These are phyloP conservation scores for Rhizopogon vulgaris DNA, from an alignment of 768 basidiomycete genomes.

Conservation along the genomic window DNA sequence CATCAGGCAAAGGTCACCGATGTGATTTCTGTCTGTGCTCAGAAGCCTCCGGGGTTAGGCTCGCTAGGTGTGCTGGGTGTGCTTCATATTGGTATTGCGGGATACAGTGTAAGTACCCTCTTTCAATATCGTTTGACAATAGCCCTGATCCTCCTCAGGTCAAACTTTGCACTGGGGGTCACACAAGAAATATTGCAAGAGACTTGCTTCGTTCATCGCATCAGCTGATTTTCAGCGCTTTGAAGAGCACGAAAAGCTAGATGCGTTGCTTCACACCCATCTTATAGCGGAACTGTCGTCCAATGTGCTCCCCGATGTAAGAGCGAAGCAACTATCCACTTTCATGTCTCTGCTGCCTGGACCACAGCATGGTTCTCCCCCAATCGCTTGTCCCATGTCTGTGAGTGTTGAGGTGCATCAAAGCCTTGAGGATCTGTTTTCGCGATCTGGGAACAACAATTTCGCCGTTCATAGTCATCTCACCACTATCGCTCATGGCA, in stretches of 20 bases:
- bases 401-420: slow-evolving; percentile 21
- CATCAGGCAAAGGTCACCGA: slow-evolving; percentile 51
- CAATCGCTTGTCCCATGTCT: slow-evolving; percentile 28
- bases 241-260: slow-evolving; percentile 47
- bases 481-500: slow-evolving; percentile 61
- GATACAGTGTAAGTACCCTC: slow-evolving; percentile 43
- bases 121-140: background rate
- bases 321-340: slow-evolving; percentile 23
- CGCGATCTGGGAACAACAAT: slow-evolving; percentile 76
- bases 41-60: slow-evolving; percentile 20
- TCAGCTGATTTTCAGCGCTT: slow-evolving; percentile 45
- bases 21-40: slow-evolving; percentile 60
- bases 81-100: slow-evolving; percentile 72
- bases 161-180: slow-evolving; percentile 62
- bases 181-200: slow-evolving; percentile 68
- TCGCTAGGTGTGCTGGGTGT: slow-evolving; percentile 62
- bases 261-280: slow-evolving; percentile 61
- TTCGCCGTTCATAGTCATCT: slow-evolving; percentile 74
- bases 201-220: slow-evolving; percentile 38
- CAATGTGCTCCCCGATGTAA: slow-evolving; percentile 8
- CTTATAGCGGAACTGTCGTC: slow-evolving; percentile 38
- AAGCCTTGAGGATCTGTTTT: slow-evolving; percentile 31
- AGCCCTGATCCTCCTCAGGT: slow-evolving; percentile 36
- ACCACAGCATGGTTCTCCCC: slow-evolving; percentile 19
- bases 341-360: slow-evolving; percentile 44